A percentile compares a stretch with the other conserved stretches of the same genome.
Conservation (phyloP, 441 rosid genomes). For the Bocquillonia castaneifolia region DNA sequence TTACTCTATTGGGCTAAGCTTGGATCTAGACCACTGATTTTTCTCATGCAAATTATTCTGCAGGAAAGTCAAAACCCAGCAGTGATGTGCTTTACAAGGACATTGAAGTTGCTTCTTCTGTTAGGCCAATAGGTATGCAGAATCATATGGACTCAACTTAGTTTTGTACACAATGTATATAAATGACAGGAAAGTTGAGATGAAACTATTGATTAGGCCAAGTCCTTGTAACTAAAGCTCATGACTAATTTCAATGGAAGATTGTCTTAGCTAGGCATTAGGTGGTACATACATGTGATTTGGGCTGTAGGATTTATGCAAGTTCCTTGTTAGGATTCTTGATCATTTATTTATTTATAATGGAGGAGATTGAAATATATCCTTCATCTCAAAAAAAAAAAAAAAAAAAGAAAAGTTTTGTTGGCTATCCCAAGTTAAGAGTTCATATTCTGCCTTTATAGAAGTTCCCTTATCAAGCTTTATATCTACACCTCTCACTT, state of each 20-base stretch:
- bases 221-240: not conserved
- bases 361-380: not conserved
- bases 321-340: not conserved
- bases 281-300: not conserved
- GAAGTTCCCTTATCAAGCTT: not conserved
- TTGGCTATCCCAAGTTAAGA: not conserved
- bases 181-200: conserved; percentile 6
- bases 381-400: not conserved
- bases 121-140: conserved; percentile 35
- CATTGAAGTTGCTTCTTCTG: conserved; percentile 28
- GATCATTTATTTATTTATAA: not conserved
- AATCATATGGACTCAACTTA: conserved; percentile 10
- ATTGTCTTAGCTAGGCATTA: not conserved
- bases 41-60: conserved; percentile 26
- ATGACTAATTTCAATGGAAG: not conserved
- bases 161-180: not conserved
- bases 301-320: not conserved
- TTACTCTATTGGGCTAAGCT: too few relatives aligned
- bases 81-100: conserved; percentile 21
- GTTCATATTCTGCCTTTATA: too few relatives aligned
- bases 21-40: not conserved
- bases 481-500: too few relatives aligned
- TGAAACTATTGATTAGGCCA: not conserved
- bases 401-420: too few relatives aligned
- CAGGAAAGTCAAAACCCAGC: conserved; percentile 35